A percentile compares a stretch with the other conserved stretches of the same genome.
These are phyloP conservation scores for Chrysanthemum lavandulifolium DNA, from an alignment of 129 eudicot species.

Conservation along the genomic window DNA sequence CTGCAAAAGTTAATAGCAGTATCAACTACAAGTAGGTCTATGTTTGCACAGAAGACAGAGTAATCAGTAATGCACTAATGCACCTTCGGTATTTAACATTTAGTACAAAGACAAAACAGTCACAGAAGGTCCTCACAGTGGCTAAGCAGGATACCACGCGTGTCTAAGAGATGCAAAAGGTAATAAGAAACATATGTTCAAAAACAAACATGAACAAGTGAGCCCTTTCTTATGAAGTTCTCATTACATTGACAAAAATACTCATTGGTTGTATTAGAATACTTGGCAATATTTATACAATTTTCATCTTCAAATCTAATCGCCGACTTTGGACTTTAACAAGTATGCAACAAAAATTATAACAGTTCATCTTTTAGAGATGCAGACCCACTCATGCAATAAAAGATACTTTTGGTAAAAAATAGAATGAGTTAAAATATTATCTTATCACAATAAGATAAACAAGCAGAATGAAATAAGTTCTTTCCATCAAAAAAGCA, in stretches of 20 bases:
- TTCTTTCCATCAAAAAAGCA: background rate
- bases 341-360: conserved; percentile 4
- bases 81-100: conserved; percentile 13
- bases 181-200: background rate
- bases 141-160: background rate
- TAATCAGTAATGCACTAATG: conserved; percentile 10
- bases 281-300: background rate
- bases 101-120: background rate
- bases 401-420: background rate
- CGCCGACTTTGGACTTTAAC: background rate
- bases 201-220: conserved; percentile 9
- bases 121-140: conserved; percentile 12
- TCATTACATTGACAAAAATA: background rate
- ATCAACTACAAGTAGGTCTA: conserved; percentile 20
- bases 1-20: conserved; percentile 42
- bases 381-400: background rate
- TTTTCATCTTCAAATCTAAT: conserved; percentile 5
- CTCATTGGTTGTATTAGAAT: background rate
- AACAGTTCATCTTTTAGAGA: background rate
- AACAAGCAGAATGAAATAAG: background rate
- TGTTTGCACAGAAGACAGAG: conserved; percentile 21
- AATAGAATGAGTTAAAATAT: background rate
- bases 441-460: background rate
- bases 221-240: conserved; percentile 2
- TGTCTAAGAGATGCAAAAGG: background rate